Evolutionary conservation across 1,284 basidiomycete species (phyloP).

Genomic region (Cryptococcus depauperatus): DNA sequence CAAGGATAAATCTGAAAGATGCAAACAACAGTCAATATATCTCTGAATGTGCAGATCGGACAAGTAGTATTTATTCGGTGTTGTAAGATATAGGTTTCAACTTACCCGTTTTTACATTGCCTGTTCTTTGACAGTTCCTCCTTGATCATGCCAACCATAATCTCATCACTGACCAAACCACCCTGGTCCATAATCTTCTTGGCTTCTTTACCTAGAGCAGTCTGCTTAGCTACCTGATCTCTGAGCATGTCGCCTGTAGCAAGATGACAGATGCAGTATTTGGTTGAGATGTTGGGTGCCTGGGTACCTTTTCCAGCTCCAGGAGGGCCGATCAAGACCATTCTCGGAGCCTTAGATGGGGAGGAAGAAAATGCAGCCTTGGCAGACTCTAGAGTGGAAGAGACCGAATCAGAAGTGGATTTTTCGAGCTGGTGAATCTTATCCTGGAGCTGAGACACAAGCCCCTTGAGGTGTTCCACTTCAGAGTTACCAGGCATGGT

Average conservation of each 20-base stretch:
- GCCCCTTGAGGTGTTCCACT: slow-evolving; percentile 80
- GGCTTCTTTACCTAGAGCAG: slow-evolving; percentile 77
- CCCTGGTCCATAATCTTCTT: slow-evolving; percentile 98
- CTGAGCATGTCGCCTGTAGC: slow-evolving; percentile 98
- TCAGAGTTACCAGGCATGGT: slow-evolving; percentile 47
- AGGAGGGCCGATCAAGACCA: slow-evolving; percentile 89
- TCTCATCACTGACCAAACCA: slow-evolving; percentile 88
- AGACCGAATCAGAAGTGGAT: slow-evolving; percentile 21
- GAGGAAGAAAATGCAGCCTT: slow-evolving; percentile 38
- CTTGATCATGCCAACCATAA: slow-evolving; percentile 97
- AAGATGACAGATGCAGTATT: slow-evolving; percentile 94
- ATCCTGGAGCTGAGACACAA: slow-evolving; percentile 59
- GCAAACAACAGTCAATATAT: neutral
- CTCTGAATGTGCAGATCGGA: neutral
- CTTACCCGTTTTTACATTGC: slow-evolving; percentile 86
- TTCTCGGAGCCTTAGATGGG: slow-evolving; percentile 52
- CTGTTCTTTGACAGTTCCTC: slow-evolving; percentile 91
- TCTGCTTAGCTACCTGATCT: slow-evolving; percentile 83
- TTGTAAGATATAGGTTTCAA: slow-evolving; percentile 15
- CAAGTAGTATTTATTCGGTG: slow-evolving; percentile 1
- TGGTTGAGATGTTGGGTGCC: slow-evolving; percentile 83
- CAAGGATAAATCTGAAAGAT: slow-evolving; percentile 75
- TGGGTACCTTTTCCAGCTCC: slow-evolving; percentile 98
- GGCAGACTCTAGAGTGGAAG: slow-evolving; percentile 48
- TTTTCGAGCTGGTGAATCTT: slow-evolving; percentile 41